Conservation (phyloP, 768 basidiomycete species). For the Serendipita sp. region DNA sequence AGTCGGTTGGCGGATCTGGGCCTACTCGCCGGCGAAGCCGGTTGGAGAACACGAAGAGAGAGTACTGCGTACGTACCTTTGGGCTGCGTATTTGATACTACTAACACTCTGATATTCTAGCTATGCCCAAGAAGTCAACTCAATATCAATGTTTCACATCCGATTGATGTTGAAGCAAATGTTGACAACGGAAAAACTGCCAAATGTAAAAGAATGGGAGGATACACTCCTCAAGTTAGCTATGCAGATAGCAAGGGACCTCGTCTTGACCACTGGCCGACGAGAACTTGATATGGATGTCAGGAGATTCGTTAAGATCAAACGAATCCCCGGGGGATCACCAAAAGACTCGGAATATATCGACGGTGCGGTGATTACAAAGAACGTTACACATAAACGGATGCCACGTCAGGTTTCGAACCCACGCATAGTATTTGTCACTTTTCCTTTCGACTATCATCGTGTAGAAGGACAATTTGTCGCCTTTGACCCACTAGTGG, state of each 20-base stretch:
- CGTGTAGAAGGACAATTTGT: conserved; percentile 86
- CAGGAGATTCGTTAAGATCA: conserved; percentile 89
- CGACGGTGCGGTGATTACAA: conserved; percentile 90
- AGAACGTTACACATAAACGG: conserved; percentile 91
- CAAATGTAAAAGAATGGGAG: conserved; percentile 79
- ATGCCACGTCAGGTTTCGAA: conserved; percentile 74
- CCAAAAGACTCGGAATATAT: conserved; percentile 93
- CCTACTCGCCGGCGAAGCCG: conserved; percentile 36
- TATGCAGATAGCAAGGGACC: conserved; percentile 68
- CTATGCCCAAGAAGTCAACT: conserved; percentile 68
- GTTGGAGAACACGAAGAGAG: conserved; percentile 77
- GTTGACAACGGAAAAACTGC: conserved; percentile 65
- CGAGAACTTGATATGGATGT: conserved; percentile 93
- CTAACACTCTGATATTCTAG: conserved; percentile 23
- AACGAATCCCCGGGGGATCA: conserved; percentile 89
- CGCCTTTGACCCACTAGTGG: conserved; percentile 76
- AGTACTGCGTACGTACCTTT: conserved; percentile 63
- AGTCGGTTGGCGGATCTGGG: conserved; percentile 48
- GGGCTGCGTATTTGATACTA: background rate
- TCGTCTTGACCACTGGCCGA: conserved; percentile 64
- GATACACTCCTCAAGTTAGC: conserved; percentile 65
- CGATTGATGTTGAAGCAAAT: conserved; percentile 85
- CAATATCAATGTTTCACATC: conserved; percentile 76
- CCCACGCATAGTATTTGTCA: conserved; percentile 90
- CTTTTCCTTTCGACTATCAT: conserved; percentile 87